Evolutionary conservation across 768 basidiomycete species (phyloP).

Genomic region (Xerocomus brunneocitrinus): DNA sequence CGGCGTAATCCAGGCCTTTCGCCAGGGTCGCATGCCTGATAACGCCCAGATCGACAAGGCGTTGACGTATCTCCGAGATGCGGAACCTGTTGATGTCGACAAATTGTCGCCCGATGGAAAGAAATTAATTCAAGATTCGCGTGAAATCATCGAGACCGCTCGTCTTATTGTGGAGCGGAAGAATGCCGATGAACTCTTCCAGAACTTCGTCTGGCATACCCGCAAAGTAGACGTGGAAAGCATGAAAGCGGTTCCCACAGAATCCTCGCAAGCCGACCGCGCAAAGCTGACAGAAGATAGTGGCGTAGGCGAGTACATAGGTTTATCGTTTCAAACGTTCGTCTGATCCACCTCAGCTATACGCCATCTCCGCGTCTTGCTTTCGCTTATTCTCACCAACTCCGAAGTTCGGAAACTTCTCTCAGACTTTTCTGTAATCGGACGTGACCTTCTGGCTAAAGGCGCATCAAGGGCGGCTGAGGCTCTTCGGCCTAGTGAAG

Average conservation of each 20-base stretch:
- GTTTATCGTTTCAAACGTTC: background rate
- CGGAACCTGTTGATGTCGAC: conserved; percentile 55
- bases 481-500: conserved; percentile 59
- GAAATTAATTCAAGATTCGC: conserved; percentile 70
- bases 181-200: conserved; percentile 88
- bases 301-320: conserved; percentile 48
- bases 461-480: conserved; percentile 68
- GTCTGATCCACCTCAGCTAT: conserved; percentile 50
- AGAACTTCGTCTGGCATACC: conserved; percentile 86
- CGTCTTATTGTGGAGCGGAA: conserved; percentile 72
- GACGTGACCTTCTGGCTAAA: conserved; percentile 79
- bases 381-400: conserved; percentile 86
- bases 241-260: conserved; percentile 39
- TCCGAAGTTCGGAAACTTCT: conserved; percentile 88
- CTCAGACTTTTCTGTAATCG: conserved; percentile 70
- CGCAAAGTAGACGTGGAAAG: conserved; percentile 40
- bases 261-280: conserved; percentile 46
- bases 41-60: conserved; percentile 76
- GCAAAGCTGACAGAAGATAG: conserved; percentile 55
- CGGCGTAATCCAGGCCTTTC: conserved; percentile 76
- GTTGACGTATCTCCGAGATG: conserved; percentile 58
- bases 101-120: conserved; percentile 75
- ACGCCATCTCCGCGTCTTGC: conserved; percentile 81
- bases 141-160: conserved; percentile 74
- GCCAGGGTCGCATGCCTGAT: conserved; percentile 71